Evolutionary conservation across 140 eudicot species (phyloP).

Genomic region (Ambrosia hybrid): DNA sequence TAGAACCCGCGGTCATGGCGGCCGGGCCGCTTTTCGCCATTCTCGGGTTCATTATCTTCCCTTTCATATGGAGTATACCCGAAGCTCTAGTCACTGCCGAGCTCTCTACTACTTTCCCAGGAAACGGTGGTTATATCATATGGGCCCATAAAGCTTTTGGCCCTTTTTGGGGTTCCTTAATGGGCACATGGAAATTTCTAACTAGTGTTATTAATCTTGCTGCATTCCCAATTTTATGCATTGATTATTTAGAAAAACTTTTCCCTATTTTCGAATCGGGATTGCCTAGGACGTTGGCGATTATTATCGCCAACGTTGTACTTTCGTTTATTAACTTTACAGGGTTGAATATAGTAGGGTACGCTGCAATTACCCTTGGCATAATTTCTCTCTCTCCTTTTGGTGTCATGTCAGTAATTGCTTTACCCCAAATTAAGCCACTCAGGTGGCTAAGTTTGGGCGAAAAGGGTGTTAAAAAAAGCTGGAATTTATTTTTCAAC

Average conservation of each 20-base stretch:
- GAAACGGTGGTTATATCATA: constrained; percentile 65
- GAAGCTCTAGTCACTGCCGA: constrained; percentile 77
- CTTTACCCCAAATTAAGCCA: constrained; percentile 57
- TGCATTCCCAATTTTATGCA: constrained; percentile 53
- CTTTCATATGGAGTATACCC: constrained; percentile 68
- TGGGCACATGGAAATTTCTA: constrained; percentile 57
- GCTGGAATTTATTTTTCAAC: constrained; percentile 56
- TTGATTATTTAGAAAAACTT: constrained; percentile 43
- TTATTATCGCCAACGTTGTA: constrained; percentile 32
- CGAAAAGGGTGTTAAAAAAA: constrained; percentile 55
- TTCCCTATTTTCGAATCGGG: constrained; percentile 54
- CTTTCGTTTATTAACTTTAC: constrained; percentile 55
- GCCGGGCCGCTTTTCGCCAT: constrained; percentile 63
- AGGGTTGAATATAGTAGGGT: constrained; percentile 56
- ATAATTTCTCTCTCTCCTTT: constrained; percentile 57
- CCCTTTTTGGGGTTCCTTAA: constrained; percentile 51
- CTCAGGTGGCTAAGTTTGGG: constrained; percentile 63
- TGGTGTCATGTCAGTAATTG: constrained; percentile 52
- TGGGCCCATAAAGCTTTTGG: constrained; percentile 75
- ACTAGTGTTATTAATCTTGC: constrained; percentile 65
- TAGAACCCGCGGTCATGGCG: constrained; percentile 69
- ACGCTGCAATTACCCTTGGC: constrained; percentile 51
- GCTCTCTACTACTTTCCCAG: constrained; percentile 64
- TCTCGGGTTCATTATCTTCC: constrained; percentile 60
- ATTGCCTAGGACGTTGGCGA: constrained; percentile 39